These are phyloP conservation scores for Juncus effusus DNA, from an alignment of 176 grass and related monocot species.

Conservation along the genomic window DNA sequence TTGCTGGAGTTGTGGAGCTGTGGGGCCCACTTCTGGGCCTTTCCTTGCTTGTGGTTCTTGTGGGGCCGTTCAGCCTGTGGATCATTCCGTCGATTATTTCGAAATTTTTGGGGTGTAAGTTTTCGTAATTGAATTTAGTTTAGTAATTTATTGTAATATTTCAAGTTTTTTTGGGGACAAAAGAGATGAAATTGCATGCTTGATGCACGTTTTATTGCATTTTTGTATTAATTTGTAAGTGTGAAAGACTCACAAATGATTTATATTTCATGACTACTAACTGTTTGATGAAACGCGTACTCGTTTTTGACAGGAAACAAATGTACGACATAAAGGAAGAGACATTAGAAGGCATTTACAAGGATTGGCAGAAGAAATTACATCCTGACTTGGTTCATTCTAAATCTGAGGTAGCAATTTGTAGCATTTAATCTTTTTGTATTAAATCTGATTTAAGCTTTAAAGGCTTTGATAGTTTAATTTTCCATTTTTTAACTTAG, in stretches of 20 bases:
- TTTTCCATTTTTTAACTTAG: conserved; percentile 28
- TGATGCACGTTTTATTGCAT: conserved; percentile 3
- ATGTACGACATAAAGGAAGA: conserved; percentile 42
- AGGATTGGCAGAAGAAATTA: conserved; percentile 97
- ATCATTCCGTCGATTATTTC: conserved; percentile 67
- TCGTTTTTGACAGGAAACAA: conserved; percentile 39
- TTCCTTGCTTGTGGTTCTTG: conserved; percentile 81
- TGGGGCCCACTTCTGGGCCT: conserved; percentile 19
- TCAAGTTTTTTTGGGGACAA: conserved; percentile 4
- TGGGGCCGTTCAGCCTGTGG: conserved; percentile 71
- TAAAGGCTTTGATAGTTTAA: too few relatives aligned
- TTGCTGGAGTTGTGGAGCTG: conserved; percentile 76
- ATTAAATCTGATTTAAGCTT: too few relatives aligned
- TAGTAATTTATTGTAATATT: neutral
- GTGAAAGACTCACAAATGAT: neutral
- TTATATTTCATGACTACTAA: neutral
- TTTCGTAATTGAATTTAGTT: neutral
- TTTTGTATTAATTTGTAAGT: neutral
- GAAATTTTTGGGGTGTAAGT: conserved; percentile 89
- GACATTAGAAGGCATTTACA: conserved; percentile 78
- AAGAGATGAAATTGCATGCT: neutral
- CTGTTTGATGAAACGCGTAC: conserved; percentile 8
- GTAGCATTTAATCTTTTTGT: neutral
- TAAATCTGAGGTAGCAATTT: conserved; percentile 66
- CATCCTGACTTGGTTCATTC: conserved; percentile 94